Evolutionary conservation across 768 basidiomycete species (phyloP).

Genomic region (Tricholoma sp.): DNA sequence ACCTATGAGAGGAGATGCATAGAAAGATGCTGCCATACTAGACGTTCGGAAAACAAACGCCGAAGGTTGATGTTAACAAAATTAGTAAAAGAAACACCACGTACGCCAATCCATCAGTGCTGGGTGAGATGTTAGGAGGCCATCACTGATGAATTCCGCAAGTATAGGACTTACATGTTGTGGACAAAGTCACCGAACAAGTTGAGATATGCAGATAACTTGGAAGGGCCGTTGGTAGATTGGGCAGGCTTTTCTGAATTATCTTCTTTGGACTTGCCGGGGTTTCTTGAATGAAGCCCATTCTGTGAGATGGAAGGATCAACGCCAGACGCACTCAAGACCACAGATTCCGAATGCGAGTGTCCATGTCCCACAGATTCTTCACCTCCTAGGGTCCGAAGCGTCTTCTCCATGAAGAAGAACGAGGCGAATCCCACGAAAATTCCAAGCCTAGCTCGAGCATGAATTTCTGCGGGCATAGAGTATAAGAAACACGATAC

Average conservation of each 20-base stretch:
- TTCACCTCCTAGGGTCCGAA: constrained; percentile 69
- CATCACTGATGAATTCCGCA: constrained; percentile 7
- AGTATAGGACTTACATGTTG: constrained; percentile 62
- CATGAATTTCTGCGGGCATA: not conserved
- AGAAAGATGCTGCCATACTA: constrained; percentile 95
- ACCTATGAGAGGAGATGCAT: constrained; percentile 89
- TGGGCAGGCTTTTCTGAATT: constrained; percentile 18
- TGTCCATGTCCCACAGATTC: constrained; percentile 56
- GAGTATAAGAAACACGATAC: constrained; percentile 34
- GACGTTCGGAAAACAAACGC: not conserved
- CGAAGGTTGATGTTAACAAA: not conserved
- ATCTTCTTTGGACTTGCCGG: constrained; percentile 22
- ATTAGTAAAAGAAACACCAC: constrained; percentile 1
- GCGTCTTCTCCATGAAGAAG: constrained; percentile 90
- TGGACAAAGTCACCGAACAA: constrained; percentile 92
- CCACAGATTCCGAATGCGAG: constrained; percentile 43
- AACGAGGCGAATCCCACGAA: constrained; percentile 86
- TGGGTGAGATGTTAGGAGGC: constrained; percentile 24
- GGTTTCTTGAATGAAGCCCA: constrained; percentile 47
- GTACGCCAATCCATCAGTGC: constrained; percentile 90
- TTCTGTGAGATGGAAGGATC: constrained; percentile 34
- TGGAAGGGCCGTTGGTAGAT: constrained; percentile 54
- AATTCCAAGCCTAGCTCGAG: constrained; percentile 56
- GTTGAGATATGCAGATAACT: constrained; percentile 88
- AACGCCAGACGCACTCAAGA: constrained; percentile 42